Evolutionary conservation across 345 rosid genomes (phyloP).

Genomic region (Nasturtium officinale): DNA sequence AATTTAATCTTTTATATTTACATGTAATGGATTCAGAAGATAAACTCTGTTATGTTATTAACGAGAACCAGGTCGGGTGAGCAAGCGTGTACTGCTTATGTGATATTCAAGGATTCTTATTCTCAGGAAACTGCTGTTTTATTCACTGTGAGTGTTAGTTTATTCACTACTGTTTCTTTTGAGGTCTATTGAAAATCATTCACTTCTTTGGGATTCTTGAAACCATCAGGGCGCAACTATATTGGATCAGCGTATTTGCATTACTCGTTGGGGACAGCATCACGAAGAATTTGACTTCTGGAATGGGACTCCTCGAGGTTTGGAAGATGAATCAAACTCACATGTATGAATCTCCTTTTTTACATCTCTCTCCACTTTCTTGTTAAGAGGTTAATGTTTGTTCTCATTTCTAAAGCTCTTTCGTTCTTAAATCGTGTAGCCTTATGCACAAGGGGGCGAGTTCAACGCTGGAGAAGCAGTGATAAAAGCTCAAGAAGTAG

Average conservation of each 20-base stretch:
- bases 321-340: conserved; percentile 51
- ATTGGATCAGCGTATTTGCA: conserved; percentile 73
- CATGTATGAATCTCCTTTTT: conserved; percentile 46
- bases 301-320: conserved; percentile 46
- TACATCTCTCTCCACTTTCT: neutral
- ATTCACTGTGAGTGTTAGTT: conserved; percentile 60
- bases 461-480: conserved; percentile 73
- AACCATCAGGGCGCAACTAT: conserved; percentile 72
- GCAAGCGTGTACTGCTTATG: conserved; percentile 58
- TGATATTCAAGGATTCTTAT: conserved; percentile 77
- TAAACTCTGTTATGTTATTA: neutral
- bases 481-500: conserved; percentile 70
- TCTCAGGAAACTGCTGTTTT: conserved; percentile 82
- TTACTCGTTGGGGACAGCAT: conserved; percentile 69
- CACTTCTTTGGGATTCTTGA: neutral
- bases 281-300: conserved; percentile 63
- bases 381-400: neutral
- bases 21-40: conserved; percentile 1
- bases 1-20: neutral
- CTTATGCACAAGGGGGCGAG: conserved; percentile 39
- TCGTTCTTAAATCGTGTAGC: conserved; percentile 24
- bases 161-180: neutral
- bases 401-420: conserved; percentile 5
- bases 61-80: conserved; percentile 37
- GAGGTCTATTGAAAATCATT: conserved; percentile 3